phyloP scores from a whole-genome alignment of 768 basidiomycete species.

The Lactarius akahatsu region DNA sequence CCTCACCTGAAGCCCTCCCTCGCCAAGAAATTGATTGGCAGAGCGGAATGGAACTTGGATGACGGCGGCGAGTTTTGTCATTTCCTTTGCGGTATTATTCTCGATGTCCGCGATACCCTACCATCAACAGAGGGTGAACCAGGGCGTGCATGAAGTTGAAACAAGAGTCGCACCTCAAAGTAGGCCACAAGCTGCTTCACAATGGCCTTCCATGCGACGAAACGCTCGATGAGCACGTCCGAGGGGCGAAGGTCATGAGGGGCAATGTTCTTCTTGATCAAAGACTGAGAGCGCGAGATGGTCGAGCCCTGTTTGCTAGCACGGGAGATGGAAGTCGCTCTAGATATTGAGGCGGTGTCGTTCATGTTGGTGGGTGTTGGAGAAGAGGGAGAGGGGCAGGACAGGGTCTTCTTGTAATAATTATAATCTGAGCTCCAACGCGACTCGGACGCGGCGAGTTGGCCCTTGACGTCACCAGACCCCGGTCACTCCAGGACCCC shows the following conservation, averaged over 20 bases:
- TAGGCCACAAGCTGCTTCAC: conserved; percentile 95
- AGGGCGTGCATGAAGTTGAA: neutral
- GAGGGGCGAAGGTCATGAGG: conserved; percentile 88
- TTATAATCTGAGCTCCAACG: neutral
- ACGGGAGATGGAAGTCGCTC: conserved; percentile 71
- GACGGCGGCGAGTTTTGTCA: conserved; percentile 90
- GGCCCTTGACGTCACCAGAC: conserved; percentile 2
- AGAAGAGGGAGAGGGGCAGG: conserved; percentile 1
- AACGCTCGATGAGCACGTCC: conserved; percentile 95
- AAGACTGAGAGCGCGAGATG: conserved; percentile 73
- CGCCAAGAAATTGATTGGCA: conserved; percentile 98
- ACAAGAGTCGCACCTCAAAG: conserved; percentile 56
- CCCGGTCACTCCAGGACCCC: neutral
- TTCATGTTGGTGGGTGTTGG: conserved; percentile 35
- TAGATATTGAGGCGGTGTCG: conserved; percentile 55
- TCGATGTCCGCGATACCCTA: conserved; percentile 82
- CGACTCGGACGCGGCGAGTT: neutral
- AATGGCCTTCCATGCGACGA: conserved; percentile 93
- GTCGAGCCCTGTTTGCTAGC: conserved; percentile 66
- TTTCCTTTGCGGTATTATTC: conserved; percentile 89
- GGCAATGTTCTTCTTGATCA: conserved; percentile 93
- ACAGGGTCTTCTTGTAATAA: neutral
- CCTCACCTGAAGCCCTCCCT: conserved; percentile 84
- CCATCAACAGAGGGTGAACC: neutral
- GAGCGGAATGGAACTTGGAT: conserved; percentile 96